Conservation (phyloP, 805 yeast genomes). For the Kluyveromyces aestuarii region DNA sequence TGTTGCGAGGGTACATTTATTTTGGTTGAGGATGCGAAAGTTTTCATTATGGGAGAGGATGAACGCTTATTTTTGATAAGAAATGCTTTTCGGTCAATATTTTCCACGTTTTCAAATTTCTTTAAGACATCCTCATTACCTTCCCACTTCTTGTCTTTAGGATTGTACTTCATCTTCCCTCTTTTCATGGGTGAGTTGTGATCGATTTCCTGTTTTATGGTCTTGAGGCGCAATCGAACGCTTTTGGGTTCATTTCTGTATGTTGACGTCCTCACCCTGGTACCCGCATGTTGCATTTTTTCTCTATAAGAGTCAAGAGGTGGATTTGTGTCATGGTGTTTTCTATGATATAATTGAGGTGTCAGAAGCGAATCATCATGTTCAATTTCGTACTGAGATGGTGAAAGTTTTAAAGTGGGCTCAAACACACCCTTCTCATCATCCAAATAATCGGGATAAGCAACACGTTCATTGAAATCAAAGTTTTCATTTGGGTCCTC, state of each 20-base stretch:
- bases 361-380: conserved; percentile 20
- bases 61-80: conserved; percentile 11
- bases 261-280: not conserved
- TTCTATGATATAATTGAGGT: conserved; percentile 18
- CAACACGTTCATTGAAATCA: conserved; percentile 16
- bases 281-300: conserved; percentile 4
- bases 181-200: conserved; percentile 26
- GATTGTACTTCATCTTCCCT: conserved; percentile 24
- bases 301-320: conserved; percentile 18
- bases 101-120: conserved; percentile 17
- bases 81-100: conserved; percentile 16
- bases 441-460: conserved; percentile 22
- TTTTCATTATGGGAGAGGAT: not conserved
- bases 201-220: conserved; percentile 28
- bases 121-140: conserved; percentile 22
- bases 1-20: not conserved
- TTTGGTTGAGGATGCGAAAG: not conserved
- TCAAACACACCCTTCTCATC: conserved; percentile 7
- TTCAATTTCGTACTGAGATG: conserved; percentile 21
- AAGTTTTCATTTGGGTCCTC: conserved; percentile 11
- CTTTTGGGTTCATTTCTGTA: conserved; percentile 1
- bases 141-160: conserved; percentile 24
- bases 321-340: conserved; percentile 15
- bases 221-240: conserved; percentile 11
- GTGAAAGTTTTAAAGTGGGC: conserved; percentile 15